Evolutionary conservation across 352 stramenopile species (phyloP).

Genomic region (Phytopythium oedochilum): DNA sequence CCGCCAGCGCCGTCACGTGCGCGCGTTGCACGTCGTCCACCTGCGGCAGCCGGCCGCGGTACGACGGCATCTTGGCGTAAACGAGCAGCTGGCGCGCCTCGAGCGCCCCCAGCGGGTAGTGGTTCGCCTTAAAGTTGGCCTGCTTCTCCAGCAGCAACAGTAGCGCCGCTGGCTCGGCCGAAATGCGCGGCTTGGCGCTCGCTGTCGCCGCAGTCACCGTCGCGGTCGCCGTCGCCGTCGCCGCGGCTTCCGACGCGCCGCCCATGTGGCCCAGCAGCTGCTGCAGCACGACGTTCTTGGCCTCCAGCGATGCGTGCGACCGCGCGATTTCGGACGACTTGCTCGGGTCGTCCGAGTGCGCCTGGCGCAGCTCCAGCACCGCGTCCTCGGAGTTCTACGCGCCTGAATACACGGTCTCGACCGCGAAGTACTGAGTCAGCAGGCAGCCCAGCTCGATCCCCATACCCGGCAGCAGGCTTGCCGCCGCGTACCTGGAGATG

Average conservation of each 20-base stretch:
- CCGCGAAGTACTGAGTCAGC: slow-evolving; percentile 75
- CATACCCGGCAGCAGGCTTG: slow-evolving; percentile 60
- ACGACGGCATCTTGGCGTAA: slow-evolving; percentile 95
- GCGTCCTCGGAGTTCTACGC: slow-evolving; percentile 82
- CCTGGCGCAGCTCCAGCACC: slow-evolving; percentile 83
- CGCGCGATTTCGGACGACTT: slow-evolving; percentile 88
- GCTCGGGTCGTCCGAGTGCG: slow-evolving; percentile 83
- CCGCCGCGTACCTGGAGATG: slow-evolving; percentile 59
- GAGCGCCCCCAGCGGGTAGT: slow-evolving; percentile 93
- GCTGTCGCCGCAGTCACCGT: too few species aligned
- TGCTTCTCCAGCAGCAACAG: slow-evolving; percentile 83
- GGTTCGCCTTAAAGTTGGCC: slow-evolving; percentile 83
- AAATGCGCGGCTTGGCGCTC: slow-evolving; percentile 34
- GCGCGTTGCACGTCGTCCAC: slow-evolving; percentile 68
- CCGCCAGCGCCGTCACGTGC: slow-evolving; percentile 43
- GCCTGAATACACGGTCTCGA: slow-evolving; percentile 73
- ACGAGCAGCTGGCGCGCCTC: slow-evolving; percentile 95
- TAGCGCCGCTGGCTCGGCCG: slow-evolving; percentile 59
- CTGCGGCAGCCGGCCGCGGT: slow-evolving; percentile 86
- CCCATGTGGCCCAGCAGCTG: slow-evolving; percentile 57
- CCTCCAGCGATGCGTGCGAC: slow-evolving; percentile 88
- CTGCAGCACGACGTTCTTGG: slow-evolving; percentile 80
- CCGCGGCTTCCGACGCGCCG: neutral
- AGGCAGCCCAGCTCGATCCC: slow-evolving; percentile 65
- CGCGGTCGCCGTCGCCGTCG: too few species aligned